A percentile compares a stretch with the other conserved stretches of the same genome.
Conservation (phyloP, 257 asterid genomes). For the Ajuga chamaepitys region DNA sequence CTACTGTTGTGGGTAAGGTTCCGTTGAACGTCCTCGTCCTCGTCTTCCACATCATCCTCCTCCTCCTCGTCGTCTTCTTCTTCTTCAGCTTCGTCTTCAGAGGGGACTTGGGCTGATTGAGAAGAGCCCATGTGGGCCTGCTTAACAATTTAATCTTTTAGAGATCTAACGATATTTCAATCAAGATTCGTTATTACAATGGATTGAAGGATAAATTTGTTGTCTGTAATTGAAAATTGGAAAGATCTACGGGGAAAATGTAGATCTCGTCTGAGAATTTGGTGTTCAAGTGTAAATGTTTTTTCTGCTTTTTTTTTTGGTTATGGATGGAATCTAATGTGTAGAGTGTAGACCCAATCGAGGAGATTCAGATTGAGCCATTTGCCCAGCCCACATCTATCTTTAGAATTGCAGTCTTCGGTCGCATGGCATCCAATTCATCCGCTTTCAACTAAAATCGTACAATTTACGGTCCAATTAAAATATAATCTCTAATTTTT, state of each 20-base stretch:
- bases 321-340: conserved; percentile 1
- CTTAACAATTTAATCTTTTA: neutral
- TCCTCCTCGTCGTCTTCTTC: conserved; percentile 33
- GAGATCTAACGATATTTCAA: conserved; percentile 9
- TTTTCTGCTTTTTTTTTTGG: neutral
- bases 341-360: conserved; percentile 9
- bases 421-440: conserved; percentile 6
- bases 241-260: conserved; percentile 10
- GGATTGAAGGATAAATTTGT: neutral
- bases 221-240: neutral
- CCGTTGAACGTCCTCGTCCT: conserved; percentile 25
- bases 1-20: conserved; percentile 15
- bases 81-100: conserved; percentile 36
- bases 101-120: conserved; percentile 54
- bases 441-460: conserved; percentile 9
- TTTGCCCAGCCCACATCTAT: neutral
- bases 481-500: too few relatives aligned
- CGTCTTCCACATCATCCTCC: conserved; percentile 29
- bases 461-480: too few relatives aligned
- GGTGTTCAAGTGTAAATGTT: neutral
- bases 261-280: conserved; percentile 13
- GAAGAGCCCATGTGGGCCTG: conserved; percentile 62
- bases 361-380: conserved; percentile 11
- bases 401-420: neutral
- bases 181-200: neutral